Base-by-base conservation (phyloP, 306 rosid genomes). In the Cyclanthera cordifolia region DNA sequence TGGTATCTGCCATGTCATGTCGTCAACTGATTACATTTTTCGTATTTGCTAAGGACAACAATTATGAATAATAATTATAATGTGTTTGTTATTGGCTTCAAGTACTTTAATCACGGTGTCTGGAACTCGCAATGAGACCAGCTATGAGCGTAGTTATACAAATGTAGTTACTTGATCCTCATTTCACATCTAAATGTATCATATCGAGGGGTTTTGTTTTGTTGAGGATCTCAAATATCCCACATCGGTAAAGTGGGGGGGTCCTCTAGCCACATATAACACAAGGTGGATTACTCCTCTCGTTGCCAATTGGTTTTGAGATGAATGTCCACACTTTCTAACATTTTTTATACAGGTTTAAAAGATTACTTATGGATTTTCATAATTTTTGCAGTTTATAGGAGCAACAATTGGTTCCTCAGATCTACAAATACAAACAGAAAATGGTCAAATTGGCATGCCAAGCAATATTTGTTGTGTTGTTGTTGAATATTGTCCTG, bases 401-500 rank as follows among this genome's bases (percentile, higher is more conserved):
- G 98, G 98, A 37, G 98, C 98, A 25, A 86, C 96, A 64, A 86
- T 93, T 81, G 98, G 98, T 56, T 69, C 91, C 47, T 82, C 96
- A 46, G 98, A 86, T 56, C 89, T 89, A 72, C 87, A 93, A 60
- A 72, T 91, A 83, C 97, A 88, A 82, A 82, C 93, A 1, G 98
- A 93, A 67, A 89, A 79, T 48, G 96, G 96, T 30, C 98, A 87
- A 72, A 81, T 93, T 52, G 98, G 90, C 70, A 93, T 93, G 98
- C 98, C 98, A 2, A 89, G 87, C 83, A 93, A 89, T 69, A 58
- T 93, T 46, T 89, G 96, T 81, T 93, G 98, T 77, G 98, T 89
- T 43, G 87, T 93, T 28, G 96, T 93, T 8, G 98, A 93, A 75
- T 93, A 93, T 78, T 93, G 98, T 82, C 98, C 98, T n/a, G 98